Conservation (phyloP, 768 basidiomycete species). For the Lactarius tabidus region DNA sequence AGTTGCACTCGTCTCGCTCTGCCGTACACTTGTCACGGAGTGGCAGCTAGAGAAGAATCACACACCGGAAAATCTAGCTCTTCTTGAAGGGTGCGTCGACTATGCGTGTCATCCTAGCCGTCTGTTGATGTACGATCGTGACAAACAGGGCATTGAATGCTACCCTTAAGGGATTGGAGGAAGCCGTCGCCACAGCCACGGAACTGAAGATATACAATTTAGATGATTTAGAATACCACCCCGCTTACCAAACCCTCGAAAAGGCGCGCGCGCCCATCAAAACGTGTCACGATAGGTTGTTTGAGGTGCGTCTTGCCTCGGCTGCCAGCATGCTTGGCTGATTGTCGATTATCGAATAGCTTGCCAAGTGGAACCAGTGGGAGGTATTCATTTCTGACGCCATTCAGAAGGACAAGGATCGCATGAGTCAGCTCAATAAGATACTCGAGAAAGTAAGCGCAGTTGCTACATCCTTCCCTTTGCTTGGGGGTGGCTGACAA, state of each 20-base stretch:
- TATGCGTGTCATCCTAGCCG: background rate
- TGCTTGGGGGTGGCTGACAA: conserved; percentile 1
- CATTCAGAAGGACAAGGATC: conserved; percentile 6
- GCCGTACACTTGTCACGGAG: conserved; percentile 16
- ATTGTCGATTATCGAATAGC: background rate
- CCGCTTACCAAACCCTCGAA: conserved; percentile 1
- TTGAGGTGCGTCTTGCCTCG: conserved; percentile 6
- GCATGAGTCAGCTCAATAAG: conserved; percentile 14
- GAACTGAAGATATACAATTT: conserved; percentile 14
- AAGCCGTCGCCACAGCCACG: conserved; percentile 7
- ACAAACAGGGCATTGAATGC: conserved; percentile 13
- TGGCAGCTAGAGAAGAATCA: conserved; percentile 4
- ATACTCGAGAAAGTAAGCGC: conserved; percentile 4
- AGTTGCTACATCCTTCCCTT: too few species aligned
- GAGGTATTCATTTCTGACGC: background rate
- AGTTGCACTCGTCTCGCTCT: conserved; percentile 13
- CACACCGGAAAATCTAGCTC: conserved; percentile 7
- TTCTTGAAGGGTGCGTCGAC: conserved; percentile 17
- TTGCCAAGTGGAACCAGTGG: background rate
- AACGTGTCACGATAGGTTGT: conserved; percentile 10
- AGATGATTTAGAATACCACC: conserved; percentile 8
- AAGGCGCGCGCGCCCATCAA: conserved; percentile 4
- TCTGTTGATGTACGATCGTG: background rate
- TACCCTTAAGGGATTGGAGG: conserved; percentile 5
- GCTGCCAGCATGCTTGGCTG: background rate